Conservation (phyloP, 129 eudicot species). For the Arctium lappa region DNA sequence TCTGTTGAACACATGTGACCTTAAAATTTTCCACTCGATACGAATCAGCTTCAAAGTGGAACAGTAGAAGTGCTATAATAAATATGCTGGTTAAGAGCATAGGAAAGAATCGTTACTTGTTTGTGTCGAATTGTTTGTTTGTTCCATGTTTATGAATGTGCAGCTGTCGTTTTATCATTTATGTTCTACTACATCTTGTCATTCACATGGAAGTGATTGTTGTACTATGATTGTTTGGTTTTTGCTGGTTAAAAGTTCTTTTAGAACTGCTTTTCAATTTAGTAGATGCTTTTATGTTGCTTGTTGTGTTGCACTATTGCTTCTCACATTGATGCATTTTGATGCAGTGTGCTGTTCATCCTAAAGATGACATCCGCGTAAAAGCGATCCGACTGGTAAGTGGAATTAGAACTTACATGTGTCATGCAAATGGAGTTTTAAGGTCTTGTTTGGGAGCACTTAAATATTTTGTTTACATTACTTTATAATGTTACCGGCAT, state of each 20-base stretch:
- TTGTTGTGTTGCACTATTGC: neutral
- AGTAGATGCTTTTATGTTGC: neutral
- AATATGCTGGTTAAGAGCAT: no score
- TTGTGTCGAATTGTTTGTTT: no score
- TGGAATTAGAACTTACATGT: neutral
- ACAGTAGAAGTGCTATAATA: no score
- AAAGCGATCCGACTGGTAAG: slow-evolving; percentile 94
- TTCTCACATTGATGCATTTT: slow-evolving; percentile 19
- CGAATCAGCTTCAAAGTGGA: no score
- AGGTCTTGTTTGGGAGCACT: slow-evolving; percentile 11
- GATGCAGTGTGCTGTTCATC: slow-evolving; percentile 90
- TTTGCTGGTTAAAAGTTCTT: neutral
- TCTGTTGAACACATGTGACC: no score
- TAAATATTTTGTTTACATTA: neutral
- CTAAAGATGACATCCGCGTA: slow-evolving; percentile 76
- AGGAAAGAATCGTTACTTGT: no score
- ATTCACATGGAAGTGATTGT: neutral
- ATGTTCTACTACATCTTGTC: no score
- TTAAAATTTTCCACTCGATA: no score
- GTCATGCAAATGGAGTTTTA: slow-evolving; percentile 11
- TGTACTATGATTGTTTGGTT: neutral
- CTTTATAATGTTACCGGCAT: neutral
- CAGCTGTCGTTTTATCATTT: no score
- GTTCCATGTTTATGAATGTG: no score
- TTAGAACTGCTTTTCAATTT: neutral